Evolutionary conservation across 768 basidiomycete species (phyloP).

Genomic region (Sporobolomyces phaffii): DNA sequence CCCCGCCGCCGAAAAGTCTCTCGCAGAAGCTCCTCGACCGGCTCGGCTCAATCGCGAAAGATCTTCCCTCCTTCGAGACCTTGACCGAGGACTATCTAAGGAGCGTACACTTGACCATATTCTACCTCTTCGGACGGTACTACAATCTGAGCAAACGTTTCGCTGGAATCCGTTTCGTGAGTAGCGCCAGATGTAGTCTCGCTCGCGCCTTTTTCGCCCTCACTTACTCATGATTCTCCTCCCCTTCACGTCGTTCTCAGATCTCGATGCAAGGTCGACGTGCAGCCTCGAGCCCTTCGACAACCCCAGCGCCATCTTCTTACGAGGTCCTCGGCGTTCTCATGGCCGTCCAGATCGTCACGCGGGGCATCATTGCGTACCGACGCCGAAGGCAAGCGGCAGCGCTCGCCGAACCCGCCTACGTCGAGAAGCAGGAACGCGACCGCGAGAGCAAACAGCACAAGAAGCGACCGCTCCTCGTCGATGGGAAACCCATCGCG

Average conservation of each 20-base stretch:
- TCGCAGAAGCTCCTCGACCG: constrained; percentile 7
- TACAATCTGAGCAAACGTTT: constrained; percentile 41
- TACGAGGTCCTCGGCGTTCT: constrained; percentile 44
- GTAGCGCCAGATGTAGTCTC: too few species aligned
- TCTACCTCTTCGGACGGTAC: constrained; percentile 42
- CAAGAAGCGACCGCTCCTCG: constrained; percentile 21
- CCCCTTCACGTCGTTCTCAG: constrained; percentile 3
- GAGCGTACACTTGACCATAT: constrained; percentile 42
- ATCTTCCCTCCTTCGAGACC: constrained; percentile 38
- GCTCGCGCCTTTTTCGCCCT: too few species aligned
- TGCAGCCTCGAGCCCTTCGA: background rate
- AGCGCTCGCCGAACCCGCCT: constrained; percentile 9
- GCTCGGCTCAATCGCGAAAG: constrained; percentile 6
- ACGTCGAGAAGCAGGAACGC: constrained; percentile 15
- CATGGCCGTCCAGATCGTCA: constrained; percentile 40
- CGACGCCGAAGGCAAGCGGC: constrained; percentile 13
- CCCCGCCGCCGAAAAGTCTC: background rate
- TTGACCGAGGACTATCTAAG: constrained; percentile 40
- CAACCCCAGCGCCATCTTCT: constrained; percentile 26
- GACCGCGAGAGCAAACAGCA: background rate
- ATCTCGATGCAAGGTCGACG: constrained; percentile 36
- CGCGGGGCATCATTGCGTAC: constrained; percentile 31
- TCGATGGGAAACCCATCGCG: constrained; percentile 39
- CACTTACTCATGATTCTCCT: too few species aligned
- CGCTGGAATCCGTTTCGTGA: constrained; percentile 35